phyloP scores from a whole-genome alignment of 257 asterid species.

The Nicotiana otophora region DNA sequence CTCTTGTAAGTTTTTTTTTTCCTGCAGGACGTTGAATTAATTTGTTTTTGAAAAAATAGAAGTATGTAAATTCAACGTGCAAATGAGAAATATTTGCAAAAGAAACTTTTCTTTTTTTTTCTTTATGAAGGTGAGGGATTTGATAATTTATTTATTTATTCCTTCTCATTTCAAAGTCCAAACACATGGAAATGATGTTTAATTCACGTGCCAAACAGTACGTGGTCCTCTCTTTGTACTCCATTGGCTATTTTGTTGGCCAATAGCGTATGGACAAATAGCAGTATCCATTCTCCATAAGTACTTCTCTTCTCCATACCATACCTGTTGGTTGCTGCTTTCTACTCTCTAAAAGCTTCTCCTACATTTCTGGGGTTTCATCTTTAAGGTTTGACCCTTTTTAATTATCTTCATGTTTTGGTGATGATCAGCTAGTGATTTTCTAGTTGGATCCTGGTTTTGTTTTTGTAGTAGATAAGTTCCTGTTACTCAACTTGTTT shows the following conservation, averaged over 20 bases:
- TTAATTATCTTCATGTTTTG: not conserved
- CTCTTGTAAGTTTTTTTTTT: not conserved
- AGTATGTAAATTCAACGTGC: too few relatives aligned
- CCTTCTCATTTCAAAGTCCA: not conserved
- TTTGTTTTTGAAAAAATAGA: too few relatives aligned
- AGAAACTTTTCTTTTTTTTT: too few relatives aligned
- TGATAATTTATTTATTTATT: too few relatives aligned
- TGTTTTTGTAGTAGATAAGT: not conserved
- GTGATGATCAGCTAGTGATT: not conserved
- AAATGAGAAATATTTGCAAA: too few relatives aligned
- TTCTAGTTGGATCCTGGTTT: not conserved
- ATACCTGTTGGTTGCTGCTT: not conserved
- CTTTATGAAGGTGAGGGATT: not conserved
- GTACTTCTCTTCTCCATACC: not conserved
- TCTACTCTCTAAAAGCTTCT: conserved; percentile 7
- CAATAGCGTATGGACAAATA: not conserved
- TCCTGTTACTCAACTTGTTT: not conserved
- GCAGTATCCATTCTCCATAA: not conserved
- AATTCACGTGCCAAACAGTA: not conserved
- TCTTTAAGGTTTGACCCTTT: conserved; percentile 16
- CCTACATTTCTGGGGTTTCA: not conserved
- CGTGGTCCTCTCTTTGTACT: not conserved
- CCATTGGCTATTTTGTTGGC: not conserved
- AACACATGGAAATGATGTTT: not conserved
- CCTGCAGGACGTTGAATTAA: too few relatives aligned